Percentiles rank a stretch among this genome's conserved stretches.
Evolutionary conservation across 768 basidiomycete genomes (phyloP).

Genomic region (Ramaria sp.): DNA sequence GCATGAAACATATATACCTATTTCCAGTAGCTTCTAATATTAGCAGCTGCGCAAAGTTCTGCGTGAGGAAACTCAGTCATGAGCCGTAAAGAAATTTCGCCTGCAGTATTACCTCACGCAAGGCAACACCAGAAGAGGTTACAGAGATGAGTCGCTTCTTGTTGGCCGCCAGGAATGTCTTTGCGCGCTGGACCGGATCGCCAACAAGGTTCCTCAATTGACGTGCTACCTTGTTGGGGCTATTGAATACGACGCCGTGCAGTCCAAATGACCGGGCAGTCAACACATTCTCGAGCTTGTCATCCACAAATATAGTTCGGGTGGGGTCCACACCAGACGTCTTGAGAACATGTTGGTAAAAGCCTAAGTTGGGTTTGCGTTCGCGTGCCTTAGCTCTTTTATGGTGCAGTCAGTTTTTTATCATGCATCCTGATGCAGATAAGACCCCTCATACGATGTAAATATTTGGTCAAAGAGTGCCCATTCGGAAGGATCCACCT

Average conservation of each 20-base stretch:
- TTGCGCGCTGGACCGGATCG: constrained; percentile 35
- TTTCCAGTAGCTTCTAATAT: constrained; percentile 43
- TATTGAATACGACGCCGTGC: constrained; percentile 42
- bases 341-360: constrained; percentile 39
- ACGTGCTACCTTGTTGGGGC: constrained; percentile 29
- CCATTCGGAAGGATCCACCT: constrained; percentile 30
- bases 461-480: constrained; percentile 40
- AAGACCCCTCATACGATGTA: constrained; percentile 30
- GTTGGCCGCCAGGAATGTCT: constrained; percentile 28
- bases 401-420: no score
- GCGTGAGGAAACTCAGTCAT: background rate
- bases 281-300: constrained; percentile 48
- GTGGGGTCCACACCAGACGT: constrained; percentile 34
- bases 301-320: constrained; percentile 45
- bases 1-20: constrained; percentile 20
- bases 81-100: background rate
- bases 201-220: constrained; percentile 36
- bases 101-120: constrained; percentile 23
- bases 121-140: constrained; percentile 29
- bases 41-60: constrained; percentile 48
- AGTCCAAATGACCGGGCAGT: constrained; percentile 48
- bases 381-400: constrained; percentile 33
- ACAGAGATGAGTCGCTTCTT: constrained; percentile 33
- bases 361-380: constrained; percentile 45
- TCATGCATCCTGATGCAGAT: no score